Evolutionary conservation across 768 basidiomycete species (phyloP), one percentile per base, ranked within the genome.

Genomic region (Russula sp.): DNA sequence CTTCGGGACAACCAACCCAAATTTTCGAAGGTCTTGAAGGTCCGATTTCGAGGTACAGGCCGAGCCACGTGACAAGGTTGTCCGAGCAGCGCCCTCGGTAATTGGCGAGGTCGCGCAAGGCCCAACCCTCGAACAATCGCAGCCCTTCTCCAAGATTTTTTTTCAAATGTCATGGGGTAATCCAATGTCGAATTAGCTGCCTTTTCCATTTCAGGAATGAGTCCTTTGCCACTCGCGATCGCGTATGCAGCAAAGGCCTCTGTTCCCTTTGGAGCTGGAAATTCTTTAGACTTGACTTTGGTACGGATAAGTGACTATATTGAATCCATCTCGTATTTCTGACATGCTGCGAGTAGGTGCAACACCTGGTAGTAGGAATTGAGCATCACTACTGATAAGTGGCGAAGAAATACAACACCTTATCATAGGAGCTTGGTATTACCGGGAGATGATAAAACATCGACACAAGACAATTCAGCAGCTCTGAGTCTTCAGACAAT

Each of bases 391-490:
- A 2, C 32, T 32, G 32, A 32, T 9, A 32, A 32, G 32, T 32
- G 0, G 32, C 32, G 6, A 14, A 16, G 3, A 16, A 16, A 40
- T 40, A 40, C 38, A 40, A 16, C 38, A 40, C 38, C 38, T 40
- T 40, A 0, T 16, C 55, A 14, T 54, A 63, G 0, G 61, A 57
- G 14, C 14, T 20, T 1, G 64, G 64, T 30, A 61, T 57, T 7
- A 38, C 11, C 22, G 32, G 8, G 24, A 32, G 42, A 58, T 38
- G 1, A 18, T 66, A 66, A 10, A 66, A n/a, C n/a, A 53, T 28
- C 13, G 65, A 62, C 34, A 63, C n/a, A 32, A 66, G 61, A 52
- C 28, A 8, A 20, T 30, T 38, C 20, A 66, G 11, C 20, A 63
- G 24, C 22, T 58, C 55, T 5, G 65, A 44, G 2, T 57, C 30